Base-by-base conservation (phyloP, 257 asterid genomes). In the Nemophila menziesii region DNA sequence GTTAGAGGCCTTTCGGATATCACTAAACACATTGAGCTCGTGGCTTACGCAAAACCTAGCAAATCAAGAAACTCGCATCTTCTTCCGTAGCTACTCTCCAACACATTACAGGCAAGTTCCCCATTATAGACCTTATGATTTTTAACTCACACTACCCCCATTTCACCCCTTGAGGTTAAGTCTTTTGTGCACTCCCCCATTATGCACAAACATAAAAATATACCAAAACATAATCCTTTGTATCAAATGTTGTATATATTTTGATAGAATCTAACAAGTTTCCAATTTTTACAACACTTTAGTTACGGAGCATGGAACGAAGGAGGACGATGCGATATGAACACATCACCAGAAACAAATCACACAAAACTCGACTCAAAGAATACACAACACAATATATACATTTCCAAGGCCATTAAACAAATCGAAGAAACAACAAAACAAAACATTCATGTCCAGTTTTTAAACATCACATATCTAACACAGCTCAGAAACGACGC, bases 81-180 rank as follows among this genome's bases (percentile, higher is more conserved):
- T 84, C 70, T 74, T 80, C 51, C 70, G 93, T 36, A 73, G 94
- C 70, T 82, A 74, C 69, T 81, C 96, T 14, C 99, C 99, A 0
- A 81, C 82, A 13, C 96, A 90, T 60, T 85, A 63, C 83, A 72
- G 75, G 79, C 49, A 67, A 61, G 62, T n/a, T n/a, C n/a, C n/a
- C n/a, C n/a, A n/a, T n/a, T n/a, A n/a, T 57, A 11, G 20, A 27
- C 16, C 48, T 17, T 3, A 20, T 19, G 11, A 19, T n/a, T 45
- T 26, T 27, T 19, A 50, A 43, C 34, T 11, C 5, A 20, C 17
- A 19, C 9, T 12, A 13, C 4, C 1, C 19, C 17, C 29, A 37
- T 11, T 20, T 3, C 17, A 39, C 20, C 13, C 18, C 42, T 1
- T 1, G 15, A 8, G 18, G 15, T 2, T 3, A 12, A 12, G 15